Base-by-base conservation (phyloP, 176 grass and related monocot species). In the Miscanthus lutarioriparius region DNA sequence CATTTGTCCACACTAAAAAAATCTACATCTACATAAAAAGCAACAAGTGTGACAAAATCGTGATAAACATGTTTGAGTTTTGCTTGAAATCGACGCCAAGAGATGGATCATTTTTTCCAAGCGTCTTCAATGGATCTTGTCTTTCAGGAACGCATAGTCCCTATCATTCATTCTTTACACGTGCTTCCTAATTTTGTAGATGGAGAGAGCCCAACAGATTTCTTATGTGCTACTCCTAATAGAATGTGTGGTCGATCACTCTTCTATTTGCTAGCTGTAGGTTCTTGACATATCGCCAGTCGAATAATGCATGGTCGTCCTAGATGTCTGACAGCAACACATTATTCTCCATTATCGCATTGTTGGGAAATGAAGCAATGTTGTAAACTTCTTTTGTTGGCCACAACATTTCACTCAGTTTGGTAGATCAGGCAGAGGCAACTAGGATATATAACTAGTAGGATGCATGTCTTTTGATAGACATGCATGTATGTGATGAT, bases 51-150 rank as follows among this genome's bases (percentile, higher is more conserved):
- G 28, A 30, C 28, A 30, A 30, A 30, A 30, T 13, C 43, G 10
- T 14, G 54, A 38, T 37, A 86, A 80, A 80, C 54, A n/a, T 86
- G 39, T 64, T 80, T 48, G 26, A 4, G 4, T 3, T 58, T 66
- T 65, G 39, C 62, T 80, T 80, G 43, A 80, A 65, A 67, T 74
- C 69, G 32, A 80, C 78, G 36, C 15, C 17, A 74, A 65, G 40
- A 2, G 7, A 56, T 56, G 51, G 51, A 56, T 7, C 19, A 22
- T 20, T 56, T 7, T 53, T 53, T 56, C 51, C 51, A 72, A 51
- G 32, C 84, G 73, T 25, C 77, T 86, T 74, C 58, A 43, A n/a
- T 74, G 58, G 70, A 86, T 86, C 58, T 81, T 81, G 70, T 74
- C 58, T 74, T 67, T 28, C 44, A 67, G 7, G 40, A 35, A 73